Percentiles rank a stretch among this genome's conserved stretches.
phyloP scores from a whole-genome alignment of 2,329 filamentous ascomycete species.

The Talaromyces sp. region DNA sequence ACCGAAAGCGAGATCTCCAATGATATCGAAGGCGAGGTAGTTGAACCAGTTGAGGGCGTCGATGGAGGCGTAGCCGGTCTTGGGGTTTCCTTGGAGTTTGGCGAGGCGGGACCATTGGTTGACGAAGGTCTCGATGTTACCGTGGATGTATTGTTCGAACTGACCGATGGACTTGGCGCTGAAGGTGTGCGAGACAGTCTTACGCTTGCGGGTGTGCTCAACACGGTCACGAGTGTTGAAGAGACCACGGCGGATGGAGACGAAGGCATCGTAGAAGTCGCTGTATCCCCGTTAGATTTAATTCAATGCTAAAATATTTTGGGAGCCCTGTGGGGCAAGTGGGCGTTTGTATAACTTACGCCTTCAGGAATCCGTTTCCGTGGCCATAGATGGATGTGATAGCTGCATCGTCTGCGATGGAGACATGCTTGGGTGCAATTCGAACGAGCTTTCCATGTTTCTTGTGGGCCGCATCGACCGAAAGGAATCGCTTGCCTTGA shows the following conservation, averaged over 20 bases:
- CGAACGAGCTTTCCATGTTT: conserved; percentile 77
- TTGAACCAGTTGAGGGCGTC: conserved; percentile 84
- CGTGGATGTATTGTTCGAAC: conserved; percentile 86
- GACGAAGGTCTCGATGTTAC: conserved; percentile 74
- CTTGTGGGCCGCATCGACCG: conserved; percentile 73
- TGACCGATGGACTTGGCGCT: conserved; percentile 77
- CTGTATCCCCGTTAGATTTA: conserved; percentile 43
- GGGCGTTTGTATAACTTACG: conserved; percentile 52
- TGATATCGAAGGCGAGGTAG: conserved; percentile 63
- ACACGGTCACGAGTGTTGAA: conserved; percentile 85
- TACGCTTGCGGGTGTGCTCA: conserved; percentile 86
- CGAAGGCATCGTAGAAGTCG: conserved; percentile 89
- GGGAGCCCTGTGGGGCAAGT: too few species aligned
- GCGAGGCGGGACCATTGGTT: conserved; percentile 70
- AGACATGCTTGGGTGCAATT: conserved; percentile 82
- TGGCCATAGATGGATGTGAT: conserved; percentile 79
- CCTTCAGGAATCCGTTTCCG: conserved; percentile 73
- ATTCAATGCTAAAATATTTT: too few species aligned
- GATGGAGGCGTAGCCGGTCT: conserved; percentile 62
- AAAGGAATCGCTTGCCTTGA: conserved; percentile 64
- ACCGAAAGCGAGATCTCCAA: conserved; percentile 69
- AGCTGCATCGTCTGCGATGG: conserved; percentile 76
- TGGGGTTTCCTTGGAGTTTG: conserved; percentile 47
- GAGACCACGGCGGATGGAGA: conserved; percentile 79
- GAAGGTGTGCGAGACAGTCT: conserved; percentile 86